Evolutionary conservation across 495 filamentous ascomycete genomes (phyloP).

Genomic region (Talaromyces proteolyticus): DNA sequence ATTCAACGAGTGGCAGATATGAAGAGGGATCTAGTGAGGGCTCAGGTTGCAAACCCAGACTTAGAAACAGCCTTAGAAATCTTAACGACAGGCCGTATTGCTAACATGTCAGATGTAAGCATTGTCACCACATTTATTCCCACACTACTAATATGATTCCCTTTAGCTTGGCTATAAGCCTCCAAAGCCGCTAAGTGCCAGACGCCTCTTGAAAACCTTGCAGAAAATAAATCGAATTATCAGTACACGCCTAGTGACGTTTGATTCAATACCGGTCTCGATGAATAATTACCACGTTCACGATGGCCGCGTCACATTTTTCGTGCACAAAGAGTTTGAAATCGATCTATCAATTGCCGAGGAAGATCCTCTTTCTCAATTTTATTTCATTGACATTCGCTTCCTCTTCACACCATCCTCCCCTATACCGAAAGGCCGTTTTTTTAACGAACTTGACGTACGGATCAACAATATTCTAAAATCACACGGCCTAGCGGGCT

Average conservation of each 20-base stretch:
- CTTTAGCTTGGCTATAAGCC: conserved; percentile 68
- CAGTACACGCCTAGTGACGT: conserved; percentile 69
- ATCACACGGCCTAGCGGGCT: conserved; percentile 62
- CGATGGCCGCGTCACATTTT: conserved; percentile 81
- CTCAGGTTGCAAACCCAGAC: conserved; percentile 80
- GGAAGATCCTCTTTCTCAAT: conserved; percentile 71
- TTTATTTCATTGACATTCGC: conserved; percentile 89
- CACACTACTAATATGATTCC: conserved; percentile 10
- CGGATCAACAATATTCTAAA: conserved; percentile 63
- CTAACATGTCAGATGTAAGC: conserved; percentile 71
- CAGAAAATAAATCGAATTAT: conserved; percentile 79
- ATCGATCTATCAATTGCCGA: conserved; percentile 83
- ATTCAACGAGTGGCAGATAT: conserved; percentile 58
- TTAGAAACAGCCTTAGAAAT: conserved; percentile 82
- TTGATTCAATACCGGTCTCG: conserved; percentile 65
- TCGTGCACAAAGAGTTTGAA: conserved; percentile 79
- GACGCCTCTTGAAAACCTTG: conserved; percentile 60
- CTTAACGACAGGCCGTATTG: conserved; percentile 65
- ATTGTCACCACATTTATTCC: conserved; percentile 2
- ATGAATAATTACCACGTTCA: conserved; percentile 69
- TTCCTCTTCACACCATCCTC: conserved; percentile 71
- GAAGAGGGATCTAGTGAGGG: conserved; percentile 57
- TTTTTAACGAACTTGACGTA: conserved; percentile 59
- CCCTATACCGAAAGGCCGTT: conserved; percentile 47
- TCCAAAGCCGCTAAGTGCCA: conserved; percentile 60